Evolutionary conservation across 352 stramenopile species (phyloP).

Genomic region (Globisporangium sylvaticum): DNA sequence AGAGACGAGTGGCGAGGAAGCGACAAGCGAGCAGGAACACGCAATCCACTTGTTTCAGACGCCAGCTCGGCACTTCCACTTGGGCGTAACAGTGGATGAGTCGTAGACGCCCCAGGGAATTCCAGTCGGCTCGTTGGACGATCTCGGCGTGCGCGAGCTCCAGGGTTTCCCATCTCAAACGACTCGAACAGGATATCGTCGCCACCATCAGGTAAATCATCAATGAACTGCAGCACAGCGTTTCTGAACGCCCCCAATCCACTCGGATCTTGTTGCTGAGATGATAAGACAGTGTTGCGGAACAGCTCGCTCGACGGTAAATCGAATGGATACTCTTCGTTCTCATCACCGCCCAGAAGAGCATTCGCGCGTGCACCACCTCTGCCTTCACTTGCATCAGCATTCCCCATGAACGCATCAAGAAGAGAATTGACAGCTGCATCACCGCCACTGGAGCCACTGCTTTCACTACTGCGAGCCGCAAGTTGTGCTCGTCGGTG

Average conservation of each 20-base stretch:
- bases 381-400: conserved; percentile 1
- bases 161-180: conserved; percentile 34
- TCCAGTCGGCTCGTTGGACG: conserved; percentile 20
- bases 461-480: conserved; percentile 17
- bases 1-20: conserved; percentile 67
- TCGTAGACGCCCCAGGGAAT: conserved; percentile 4
- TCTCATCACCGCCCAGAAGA: neutral
- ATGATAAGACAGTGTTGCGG: neutral
- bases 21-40: conserved; percentile 35
- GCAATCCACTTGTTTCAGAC: conserved; percentile 16
- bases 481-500: conserved; percentile 32
- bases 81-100: conserved; percentile 42
- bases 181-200: conserved; percentile 59
- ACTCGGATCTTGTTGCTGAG: conserved; percentile 11
- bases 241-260: conserved; percentile 8
- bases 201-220: conserved; percentile 47
- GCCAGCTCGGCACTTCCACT: conserved; percentile 11
- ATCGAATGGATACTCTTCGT: conserved; percentile 16
- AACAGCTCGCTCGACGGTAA: conserved; percentile 17
- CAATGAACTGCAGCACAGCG: conserved; percentile 48
- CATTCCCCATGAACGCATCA: conserved; percentile 13
- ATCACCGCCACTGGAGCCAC: neutral
- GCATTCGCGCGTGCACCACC: neutral
- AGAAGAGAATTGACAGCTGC: conserved; percentile 11
- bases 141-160: conserved; percentile 36